Base-by-base conservation (phyloP, 108 stramenopile species). In the Craspedostauros australis region DNA sequence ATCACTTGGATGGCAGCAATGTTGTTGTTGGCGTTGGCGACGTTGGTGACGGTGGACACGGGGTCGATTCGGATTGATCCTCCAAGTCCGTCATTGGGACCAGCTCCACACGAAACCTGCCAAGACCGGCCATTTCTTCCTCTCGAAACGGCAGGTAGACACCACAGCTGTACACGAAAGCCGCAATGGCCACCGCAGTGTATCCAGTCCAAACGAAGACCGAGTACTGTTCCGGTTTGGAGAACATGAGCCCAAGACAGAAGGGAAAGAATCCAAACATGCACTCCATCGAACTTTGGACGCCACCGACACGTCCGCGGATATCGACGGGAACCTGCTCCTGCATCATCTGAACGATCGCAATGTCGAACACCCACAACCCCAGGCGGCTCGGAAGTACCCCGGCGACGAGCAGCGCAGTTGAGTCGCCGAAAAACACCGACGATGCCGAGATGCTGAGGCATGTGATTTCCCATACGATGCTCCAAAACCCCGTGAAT, bases 321-420 rank as follows among this genome's bases (percentile, higher is more conserved):
- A 65, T 38, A 22, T 51, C 40, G 12, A 69, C 69, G 3, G 74
- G 72, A 21, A 81, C 52, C 20, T 61, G 39, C 22, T 76, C 52
- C 66, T 86, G 84, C 64, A 73, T 66, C 44, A 76, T 50, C 46
- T 86, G 84, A n/a, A 77, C 75, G 16, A 86, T 62, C 6, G 75
- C 32, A 14, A 86, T 68, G 46, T 86, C 84, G 60, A 86, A 81
- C 1, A 72, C 74, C 84, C 84, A 86, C 1, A 86, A 57, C 11
- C 84, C 84, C 3, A 81, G 54, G 4, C 84, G 72, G 57, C 73
- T 75, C 5, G 55, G 33, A 54, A 70, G 76, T 8, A 85, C 84
- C 14, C 84, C 79, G 3, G 15, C 60, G 31, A 85, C 53, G 15
- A 85, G 48, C 64, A 85, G 39, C 7, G 39, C 19, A 7, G 24